phyloP scores from a whole-genome alignment of 2,329 filamentous ascomycete genomes.

The Sporothrix inflata region DNA sequence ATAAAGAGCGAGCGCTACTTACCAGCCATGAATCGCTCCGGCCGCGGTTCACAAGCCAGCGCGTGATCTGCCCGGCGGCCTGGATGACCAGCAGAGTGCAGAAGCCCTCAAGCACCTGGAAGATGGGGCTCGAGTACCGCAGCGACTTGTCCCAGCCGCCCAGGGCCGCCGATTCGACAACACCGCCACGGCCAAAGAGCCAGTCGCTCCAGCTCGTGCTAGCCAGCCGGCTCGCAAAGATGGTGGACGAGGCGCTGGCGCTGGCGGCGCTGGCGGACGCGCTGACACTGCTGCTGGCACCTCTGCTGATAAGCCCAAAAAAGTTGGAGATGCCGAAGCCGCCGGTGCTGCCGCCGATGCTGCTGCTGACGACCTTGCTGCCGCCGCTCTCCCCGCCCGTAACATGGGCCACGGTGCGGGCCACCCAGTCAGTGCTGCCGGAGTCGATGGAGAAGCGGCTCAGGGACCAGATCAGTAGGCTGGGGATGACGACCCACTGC shows the following conservation, averaged over 20 bases:
- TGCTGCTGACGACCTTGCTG: slow-evolving; percentile 9
- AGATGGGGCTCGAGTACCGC: slow-evolving; percentile 88
- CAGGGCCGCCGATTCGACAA: slow-evolving; percentile 78
- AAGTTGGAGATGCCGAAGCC: slow-evolving; percentile 27
- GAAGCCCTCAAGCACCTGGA: slow-evolving; percentile 94
- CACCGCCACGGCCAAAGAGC: slow-evolving; percentile 83
- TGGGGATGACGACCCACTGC: slow-evolving; percentile 86
- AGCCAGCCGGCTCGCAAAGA: slow-evolving; percentile 39
- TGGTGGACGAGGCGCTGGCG: background rate
- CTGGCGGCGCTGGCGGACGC: background rate
- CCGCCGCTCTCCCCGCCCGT: slow-evolving; percentile 22
- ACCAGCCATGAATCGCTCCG: slow-evolving; percentile 97
- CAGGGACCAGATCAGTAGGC: slow-evolving; percentile 89
- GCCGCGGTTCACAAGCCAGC: slow-evolving; percentile 91
- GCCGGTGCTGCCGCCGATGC: background rate
- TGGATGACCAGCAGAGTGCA: slow-evolving; percentile 96
- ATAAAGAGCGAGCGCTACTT: slow-evolving; percentile 43
- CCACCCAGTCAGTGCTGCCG: slow-evolving; percentile 47
- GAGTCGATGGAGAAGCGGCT: slow-evolving; percentile 93
- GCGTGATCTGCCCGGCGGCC: slow-evolving; percentile 88
- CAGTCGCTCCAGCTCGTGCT: slow-evolving; percentile 75
- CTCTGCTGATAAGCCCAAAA: slow-evolving; percentile 25
- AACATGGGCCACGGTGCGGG: slow-evolving; percentile 34
- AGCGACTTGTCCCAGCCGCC: slow-evolving; percentile 88
- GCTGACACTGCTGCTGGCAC: slow-evolving; percentile 12